Conservation (phyloP, 1,284 basidiomycete species). For the Ceratobasidium sp. region DNA sequence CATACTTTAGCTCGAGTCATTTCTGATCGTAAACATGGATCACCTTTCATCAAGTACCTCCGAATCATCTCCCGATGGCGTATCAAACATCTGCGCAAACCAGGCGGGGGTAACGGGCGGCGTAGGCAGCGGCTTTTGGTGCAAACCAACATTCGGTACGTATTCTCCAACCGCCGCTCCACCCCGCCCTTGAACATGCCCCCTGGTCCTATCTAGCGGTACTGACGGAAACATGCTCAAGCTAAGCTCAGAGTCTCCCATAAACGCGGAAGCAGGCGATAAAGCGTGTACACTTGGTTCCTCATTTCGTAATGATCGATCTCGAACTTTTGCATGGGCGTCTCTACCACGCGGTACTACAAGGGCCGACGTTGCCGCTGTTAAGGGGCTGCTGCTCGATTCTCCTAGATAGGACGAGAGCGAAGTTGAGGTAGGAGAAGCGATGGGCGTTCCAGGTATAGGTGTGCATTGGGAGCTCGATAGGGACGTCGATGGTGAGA, state of each 20-base stretch:
- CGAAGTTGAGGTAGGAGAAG: not conserved
- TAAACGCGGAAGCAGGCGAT: not conserved
- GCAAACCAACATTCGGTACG: not conserved
- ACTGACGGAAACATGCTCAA: constrained; percentile 29
- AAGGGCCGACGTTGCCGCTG: not conserved
- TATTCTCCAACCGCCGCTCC: not conserved
- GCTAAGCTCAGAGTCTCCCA: not conserved
- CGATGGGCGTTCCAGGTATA: constrained; percentile 5
- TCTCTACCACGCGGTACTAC: not conserved
- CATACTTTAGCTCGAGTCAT: not conserved
- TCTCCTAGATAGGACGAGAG: constrained; percentile 1
- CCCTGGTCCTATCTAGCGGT: not conserved
- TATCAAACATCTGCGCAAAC: constrained; percentile 28
- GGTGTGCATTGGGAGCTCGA: constrained; percentile 11
- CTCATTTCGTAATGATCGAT: not conserved
- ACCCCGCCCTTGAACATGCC: not conserved
- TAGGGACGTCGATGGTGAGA: not conserved
- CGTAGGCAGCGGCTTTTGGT: constrained; percentile 4
- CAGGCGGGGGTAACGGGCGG: constrained; percentile 35
- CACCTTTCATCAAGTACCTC: not conserved
- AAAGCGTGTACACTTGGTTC: not conserved
- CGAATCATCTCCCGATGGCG: not conserved
- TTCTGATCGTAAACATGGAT: too few species aligned
- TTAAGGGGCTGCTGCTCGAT: constrained; percentile 26
- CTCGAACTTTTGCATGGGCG: not conserved